A percentile compares a stretch with the other conserved stretches of the same genome.
Evolutionary conservation across 1,139 yeast species (phyloP).

Genomic region (Debaryomyces udenii): DNA sequence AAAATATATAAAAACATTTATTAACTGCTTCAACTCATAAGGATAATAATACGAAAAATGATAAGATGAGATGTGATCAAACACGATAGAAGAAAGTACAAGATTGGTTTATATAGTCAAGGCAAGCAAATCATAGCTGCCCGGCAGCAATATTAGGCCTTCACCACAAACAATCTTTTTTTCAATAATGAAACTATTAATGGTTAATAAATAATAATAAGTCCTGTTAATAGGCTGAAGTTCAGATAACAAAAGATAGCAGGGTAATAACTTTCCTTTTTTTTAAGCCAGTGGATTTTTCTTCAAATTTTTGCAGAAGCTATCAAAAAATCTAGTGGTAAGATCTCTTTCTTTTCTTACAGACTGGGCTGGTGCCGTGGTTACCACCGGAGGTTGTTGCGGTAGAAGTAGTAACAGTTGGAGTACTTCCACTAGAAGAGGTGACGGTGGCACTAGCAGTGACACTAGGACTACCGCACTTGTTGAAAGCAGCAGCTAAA

Average conservation of each 20-base stretch:
- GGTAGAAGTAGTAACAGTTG: conserved; percentile 21
- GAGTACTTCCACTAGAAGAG: conserved; percentile 16
- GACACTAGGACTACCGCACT: conserved; percentile 35
- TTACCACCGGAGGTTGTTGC: conserved; percentile 19
- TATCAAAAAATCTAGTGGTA: conserved; percentile 18
- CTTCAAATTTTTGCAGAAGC: too few relatives aligned
- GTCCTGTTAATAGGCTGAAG: background rate
- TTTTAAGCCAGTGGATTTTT: background rate
- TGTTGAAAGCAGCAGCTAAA: conserved; percentile 49
- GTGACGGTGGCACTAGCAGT: conserved; percentile 22
- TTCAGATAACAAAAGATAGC: background rate
- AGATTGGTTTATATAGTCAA: background rate
- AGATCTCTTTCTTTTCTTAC: conserved; percentile 36
- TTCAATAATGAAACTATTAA: background rate
- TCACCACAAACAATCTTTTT: background rate
- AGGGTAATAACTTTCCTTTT: conserved; percentile 5
- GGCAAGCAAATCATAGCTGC: background rate
- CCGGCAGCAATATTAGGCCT: conserved; percentile 1
- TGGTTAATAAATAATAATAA: background rate
- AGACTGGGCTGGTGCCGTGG: conserved; percentile 16
- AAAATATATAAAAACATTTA: background rate
- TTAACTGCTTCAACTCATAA: background rate
- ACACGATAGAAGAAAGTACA: background rate
- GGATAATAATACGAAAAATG: background rate
- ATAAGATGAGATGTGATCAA: background rate